Percentiles rank a stretch among this genome's conserved stretches.
phyloP scores from a whole-genome alignment of 176 grass and related monocot species.

The Eleusine coracana region DNA sequence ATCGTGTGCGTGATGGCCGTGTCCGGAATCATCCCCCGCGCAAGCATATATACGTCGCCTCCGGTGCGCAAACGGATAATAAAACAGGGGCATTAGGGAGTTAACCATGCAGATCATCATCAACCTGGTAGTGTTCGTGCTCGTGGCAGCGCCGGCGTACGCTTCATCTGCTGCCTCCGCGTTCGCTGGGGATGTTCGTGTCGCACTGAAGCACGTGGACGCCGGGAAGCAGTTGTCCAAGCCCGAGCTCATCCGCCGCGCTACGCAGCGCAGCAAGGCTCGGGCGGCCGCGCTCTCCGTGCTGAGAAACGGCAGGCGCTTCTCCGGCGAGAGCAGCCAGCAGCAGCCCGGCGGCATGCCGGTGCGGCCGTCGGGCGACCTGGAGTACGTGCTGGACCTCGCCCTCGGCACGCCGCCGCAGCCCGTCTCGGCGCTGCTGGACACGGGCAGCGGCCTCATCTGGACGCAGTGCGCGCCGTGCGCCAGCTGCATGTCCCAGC shows the following conservation, averaged over 20 bases:
- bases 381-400: constrained; percentile 61
- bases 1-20: neutral
- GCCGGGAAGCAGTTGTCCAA: constrained; percentile 43
- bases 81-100: neutral
- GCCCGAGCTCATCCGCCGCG: constrained; percentile 53
- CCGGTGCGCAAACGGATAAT: neutral
- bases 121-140: neutral
- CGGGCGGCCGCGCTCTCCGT: constrained; percentile 48
- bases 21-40: neutral
- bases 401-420: constrained; percentile 66
- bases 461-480: constrained; percentile 86
- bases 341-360: constrained; percentile 4
- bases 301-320: neutral
- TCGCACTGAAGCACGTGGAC: constrained; percentile 56
- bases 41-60: constrained; percentile 17
- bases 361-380: constrained; percentile 48
- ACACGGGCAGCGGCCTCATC: constrained; percentile 59
- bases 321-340: neutral
- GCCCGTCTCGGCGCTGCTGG: constrained; percentile 47
- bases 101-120: constrained; percentile 13
- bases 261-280: constrained; percentile 47
- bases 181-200: constrained; percentile 29
- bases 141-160: neutral
- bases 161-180: neutral
- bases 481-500: constrained; percentile 49